These are phyloP conservation scores for Malassezia yamatoensis DNA, from an alignment of 1,284 basidiomycete species.

Conservation along the genomic window DNA sequence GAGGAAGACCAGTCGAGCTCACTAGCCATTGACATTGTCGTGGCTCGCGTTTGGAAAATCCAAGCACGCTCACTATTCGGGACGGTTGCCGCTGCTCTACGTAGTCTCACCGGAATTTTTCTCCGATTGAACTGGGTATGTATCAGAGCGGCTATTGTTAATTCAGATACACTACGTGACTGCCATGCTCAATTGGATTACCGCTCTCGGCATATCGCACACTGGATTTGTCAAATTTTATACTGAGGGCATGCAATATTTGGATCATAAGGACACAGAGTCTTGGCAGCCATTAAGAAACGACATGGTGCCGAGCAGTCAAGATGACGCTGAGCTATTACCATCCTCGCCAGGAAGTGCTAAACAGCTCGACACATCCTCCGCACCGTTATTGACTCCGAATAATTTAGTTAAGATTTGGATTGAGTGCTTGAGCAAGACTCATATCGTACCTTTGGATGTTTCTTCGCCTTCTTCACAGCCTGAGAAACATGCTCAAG, in stretches of 20 bases:
- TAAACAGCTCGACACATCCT: background rate
- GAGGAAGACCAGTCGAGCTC: background rate
- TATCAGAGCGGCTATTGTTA: background rate
- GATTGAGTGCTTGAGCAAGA: conserved; percentile 21
- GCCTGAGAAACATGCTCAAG: background rate
- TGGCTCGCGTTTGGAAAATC: conserved; percentile 6
- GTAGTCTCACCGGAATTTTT: conserved; percentile 21
- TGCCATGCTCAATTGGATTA: conserved; percentile 19
- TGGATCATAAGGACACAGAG: background rate
- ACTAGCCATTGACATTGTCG: background rate
- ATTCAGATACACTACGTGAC: conserved; percentile 16
- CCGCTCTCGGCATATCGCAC: conserved; percentile 9
- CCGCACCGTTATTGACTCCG: conserved; percentile 11
- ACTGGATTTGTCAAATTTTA: conserved; percentile 2
- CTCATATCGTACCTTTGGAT: conserved; percentile 3
- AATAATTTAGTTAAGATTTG: conserved; percentile 18
- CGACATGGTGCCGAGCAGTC: background rate
- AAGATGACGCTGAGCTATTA: background rate
- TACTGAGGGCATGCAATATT: background rate
- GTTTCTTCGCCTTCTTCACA: background rate
- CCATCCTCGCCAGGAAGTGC: conserved; percentile 2
- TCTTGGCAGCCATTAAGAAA: background rate
- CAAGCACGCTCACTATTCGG: conserved; percentile 21
- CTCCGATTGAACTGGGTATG: conserved; percentile 17
- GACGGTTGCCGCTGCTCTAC: conserved; percentile 21